Evolutionary conservation across 2,329 filamentous ascomycete species (phyloP), one percentile per base, ranked within the genome.

Genomic region (Stemphylium beticola): DNA sequence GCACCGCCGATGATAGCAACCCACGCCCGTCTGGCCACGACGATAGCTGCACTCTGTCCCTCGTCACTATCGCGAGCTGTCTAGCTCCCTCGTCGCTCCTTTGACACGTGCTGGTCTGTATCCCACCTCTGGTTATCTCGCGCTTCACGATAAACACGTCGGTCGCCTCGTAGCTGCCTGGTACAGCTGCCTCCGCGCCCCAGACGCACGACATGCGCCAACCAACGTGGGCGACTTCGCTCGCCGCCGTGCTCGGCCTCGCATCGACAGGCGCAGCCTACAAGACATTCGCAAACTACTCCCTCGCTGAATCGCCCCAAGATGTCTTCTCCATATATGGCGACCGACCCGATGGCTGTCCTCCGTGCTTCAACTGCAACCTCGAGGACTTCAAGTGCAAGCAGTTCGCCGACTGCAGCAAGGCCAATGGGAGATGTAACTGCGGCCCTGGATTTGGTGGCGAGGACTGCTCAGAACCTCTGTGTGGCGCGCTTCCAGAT

Each of bases 281-380:
- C 52, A 71, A 69, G 55, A 73, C 69, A 26, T 67, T 68, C 53
- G 54, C 68, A 44, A 74, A 76, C 53, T 68, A 85, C 83, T 77
- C 79, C 85, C 64, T 79, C 85, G 65, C 85, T 85, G 68, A 75
- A 32, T 51, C 67, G 31, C 69, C 72, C 32, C 60, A 68, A 8
- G 57, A 67, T 37, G 85, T 90, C 72, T 81, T 92, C 71, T 84
- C 88, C 33, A 78, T 93, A 41, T 85, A 91, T 77, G 88, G 86
- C 62, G 87, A 89, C 67, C 85, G 91, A 44, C 89, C 92, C 6
- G 84, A 85, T 60, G 86, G 89, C 68, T 95, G 91, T 72, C 91
- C 91, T 48, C 91, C 91, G 69, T 95, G 95, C 81, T 99, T 99
- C 83, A 98, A 99, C 84, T 99, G 95, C 79, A 90, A 97, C 54